These are phyloP conservation scores for Adansonia digitata DNA, from an alignment of 345 rosid genomes.

Conservation along the genomic window DNA sequence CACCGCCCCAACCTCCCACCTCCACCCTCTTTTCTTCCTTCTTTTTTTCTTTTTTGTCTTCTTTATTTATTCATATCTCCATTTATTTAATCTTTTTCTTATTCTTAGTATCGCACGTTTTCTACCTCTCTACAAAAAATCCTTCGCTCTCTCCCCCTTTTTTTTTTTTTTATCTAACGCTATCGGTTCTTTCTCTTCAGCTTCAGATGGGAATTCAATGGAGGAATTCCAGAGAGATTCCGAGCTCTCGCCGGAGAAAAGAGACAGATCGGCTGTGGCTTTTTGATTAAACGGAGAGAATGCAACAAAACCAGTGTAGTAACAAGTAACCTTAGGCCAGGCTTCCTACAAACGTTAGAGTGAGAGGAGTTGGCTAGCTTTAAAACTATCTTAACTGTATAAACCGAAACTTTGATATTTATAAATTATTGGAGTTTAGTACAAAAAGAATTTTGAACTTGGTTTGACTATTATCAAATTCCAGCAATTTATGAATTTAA, in stretches of 20 bases:
- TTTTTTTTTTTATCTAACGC: neutral
- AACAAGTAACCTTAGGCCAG: too few relatives aligned
- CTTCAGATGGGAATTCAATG: slow-evolving; percentile 20
- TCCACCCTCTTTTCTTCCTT: slow-evolving; percentile 4
- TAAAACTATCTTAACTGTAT: too few relatives aligned
- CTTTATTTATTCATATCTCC: neutral
- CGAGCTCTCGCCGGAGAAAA: slow-evolving; percentile 23
- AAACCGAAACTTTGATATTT: too few relatives aligned
- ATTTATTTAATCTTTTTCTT: neutral
- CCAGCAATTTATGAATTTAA: too few relatives aligned
- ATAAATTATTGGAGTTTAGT: too few relatives aligned
- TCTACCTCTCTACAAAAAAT: neutral
- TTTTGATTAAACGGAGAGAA: slow-evolving; percentile 15
- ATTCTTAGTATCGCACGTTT: neutral
- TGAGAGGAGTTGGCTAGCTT: too few relatives aligned
- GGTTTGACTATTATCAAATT: too few relatives aligned
- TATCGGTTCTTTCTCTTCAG: neutral
- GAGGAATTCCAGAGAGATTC: slow-evolving; percentile 40
- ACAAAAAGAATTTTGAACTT: too few relatives aligned
- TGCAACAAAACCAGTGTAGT: slow-evolving; percentile 7
- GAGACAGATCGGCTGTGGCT: neutral
- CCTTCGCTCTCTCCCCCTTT: neutral
- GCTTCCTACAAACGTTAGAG: slow-evolving; percentile 25
- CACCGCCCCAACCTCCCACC: too few relatives aligned
- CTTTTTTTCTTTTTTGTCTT: neutral